Conservation (phyloP, 1,284 basidiomycete genomes). For the Termitomyces sp. region DNA sequence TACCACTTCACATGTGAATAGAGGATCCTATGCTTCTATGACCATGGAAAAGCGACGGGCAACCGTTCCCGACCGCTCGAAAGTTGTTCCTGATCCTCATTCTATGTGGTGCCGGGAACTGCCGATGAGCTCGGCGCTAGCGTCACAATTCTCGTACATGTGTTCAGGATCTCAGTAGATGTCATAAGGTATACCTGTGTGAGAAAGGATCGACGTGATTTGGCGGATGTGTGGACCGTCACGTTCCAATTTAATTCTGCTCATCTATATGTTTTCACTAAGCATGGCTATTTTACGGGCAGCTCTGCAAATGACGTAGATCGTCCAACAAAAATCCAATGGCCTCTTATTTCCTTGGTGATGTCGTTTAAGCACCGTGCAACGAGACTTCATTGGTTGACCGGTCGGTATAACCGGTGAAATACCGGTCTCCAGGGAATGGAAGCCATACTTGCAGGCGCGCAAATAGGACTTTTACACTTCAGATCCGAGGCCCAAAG, state of each 20-base stretch:
- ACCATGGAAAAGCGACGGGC: not conserved
- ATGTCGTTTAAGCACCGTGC: not conserved
- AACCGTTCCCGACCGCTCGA: not conserved
- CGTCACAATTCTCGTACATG: not conserved
- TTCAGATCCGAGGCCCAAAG: no score
- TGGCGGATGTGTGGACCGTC: not conserved
- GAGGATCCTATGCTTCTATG: not conserved
- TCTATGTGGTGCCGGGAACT: not conserved
- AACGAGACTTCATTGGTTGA: not conserved
- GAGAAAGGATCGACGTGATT: not conserved
- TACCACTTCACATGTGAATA: not conserved
- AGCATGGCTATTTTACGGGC: not conserved
- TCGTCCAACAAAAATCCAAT: not conserved
- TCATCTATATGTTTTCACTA: not conserved
- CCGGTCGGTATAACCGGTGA: no score
- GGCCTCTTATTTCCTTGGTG: not conserved
- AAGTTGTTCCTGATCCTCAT: not conserved
- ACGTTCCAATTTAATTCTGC: not conserved
- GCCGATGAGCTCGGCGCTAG: not conserved
- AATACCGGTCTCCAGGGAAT: no score
- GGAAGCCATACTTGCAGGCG: no score
- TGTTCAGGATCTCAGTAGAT: not conserved
- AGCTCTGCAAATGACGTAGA: not conserved
- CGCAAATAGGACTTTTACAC: no score
- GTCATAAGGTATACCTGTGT: not conserved